phyloP scores from a whole-genome alignment of 345 rosid species.

The Murraya koenigii region DNA sequence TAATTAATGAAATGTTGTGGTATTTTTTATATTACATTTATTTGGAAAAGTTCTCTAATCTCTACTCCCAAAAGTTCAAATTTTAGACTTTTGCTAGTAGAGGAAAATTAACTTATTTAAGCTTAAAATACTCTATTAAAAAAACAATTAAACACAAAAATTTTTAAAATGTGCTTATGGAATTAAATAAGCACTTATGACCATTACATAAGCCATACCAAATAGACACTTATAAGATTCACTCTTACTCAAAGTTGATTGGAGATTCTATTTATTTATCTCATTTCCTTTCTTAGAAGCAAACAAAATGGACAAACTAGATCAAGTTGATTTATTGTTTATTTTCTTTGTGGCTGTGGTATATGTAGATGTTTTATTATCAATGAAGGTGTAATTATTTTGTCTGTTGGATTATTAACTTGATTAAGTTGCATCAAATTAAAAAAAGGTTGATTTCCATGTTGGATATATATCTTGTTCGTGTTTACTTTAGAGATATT shows the following conservation, averaged over 20 bases:
- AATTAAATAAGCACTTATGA: too few relatives aligned
- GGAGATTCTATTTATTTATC: not conserved
- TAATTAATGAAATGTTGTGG: too few relatives aligned
- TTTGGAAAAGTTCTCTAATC: too few relatives aligned
- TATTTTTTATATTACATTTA: too few relatives aligned
- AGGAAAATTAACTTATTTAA: too few relatives aligned
- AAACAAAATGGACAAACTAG: not conserved
- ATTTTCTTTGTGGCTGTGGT: not conserved
- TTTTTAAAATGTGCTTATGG: too few relatives aligned
- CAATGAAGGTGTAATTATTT: not conserved
- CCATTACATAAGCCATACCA: too few relatives aligned
- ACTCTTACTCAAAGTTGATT: not conserved
- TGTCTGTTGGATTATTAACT: not conserved
- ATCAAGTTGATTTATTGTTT: not conserved
- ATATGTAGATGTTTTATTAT: not conserved
- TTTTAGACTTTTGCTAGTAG: too few relatives aligned
- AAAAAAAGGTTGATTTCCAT: not conserved
- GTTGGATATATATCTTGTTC: conserved; percentile 24
- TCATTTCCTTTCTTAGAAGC: not conserved
- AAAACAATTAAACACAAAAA: too few relatives aligned
- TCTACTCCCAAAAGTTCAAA: too few relatives aligned
- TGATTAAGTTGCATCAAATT: not conserved
- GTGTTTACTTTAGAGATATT: not conserved
- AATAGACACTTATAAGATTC: not conserved
- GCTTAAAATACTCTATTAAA: too few relatives aligned